Percentiles rank a stretch among this genome's conserved stretches.
Conservation (phyloP, 768 basidiomycete species). For the Amanita molliuscula region DNA sequence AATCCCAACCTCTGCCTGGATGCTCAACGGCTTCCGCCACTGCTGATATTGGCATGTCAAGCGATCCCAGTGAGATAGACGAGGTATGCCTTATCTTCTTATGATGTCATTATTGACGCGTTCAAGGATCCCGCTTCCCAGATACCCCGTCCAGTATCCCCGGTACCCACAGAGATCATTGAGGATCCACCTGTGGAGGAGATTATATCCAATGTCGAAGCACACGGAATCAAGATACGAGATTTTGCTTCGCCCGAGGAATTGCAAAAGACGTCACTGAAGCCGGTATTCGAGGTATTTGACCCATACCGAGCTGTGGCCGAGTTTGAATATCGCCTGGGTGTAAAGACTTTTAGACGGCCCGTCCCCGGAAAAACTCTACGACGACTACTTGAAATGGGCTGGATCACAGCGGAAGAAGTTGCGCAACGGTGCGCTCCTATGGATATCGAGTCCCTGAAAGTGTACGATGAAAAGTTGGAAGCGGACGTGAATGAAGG, state of each 20-base stretch:
- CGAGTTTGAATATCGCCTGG: constrained; percentile 30
- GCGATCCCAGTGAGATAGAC: background rate
- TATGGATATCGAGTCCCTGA: constrained; percentile 25
- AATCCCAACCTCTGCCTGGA: background rate
- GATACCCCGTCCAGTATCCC: constrained; percentile 18
- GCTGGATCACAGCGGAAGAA: constrained; percentile 28
- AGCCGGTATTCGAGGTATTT: constrained; percentile 23
- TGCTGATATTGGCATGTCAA: background rate
- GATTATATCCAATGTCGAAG: constrained; percentile 16
- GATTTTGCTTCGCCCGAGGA: constrained; percentile 23
- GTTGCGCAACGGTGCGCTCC: constrained; percentile 17
- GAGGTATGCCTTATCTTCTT: background rate
- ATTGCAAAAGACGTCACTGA: constrained; percentile 6
- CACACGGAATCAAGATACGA: constrained; percentile 27
- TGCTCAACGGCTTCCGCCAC: background rate
- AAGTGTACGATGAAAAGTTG: constrained; percentile 15
- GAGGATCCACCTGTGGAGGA: constrained; percentile 20
- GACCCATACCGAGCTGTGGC: constrained; percentile 26
- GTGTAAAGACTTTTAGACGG: constrained; percentile 15
- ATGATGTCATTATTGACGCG: background rate
- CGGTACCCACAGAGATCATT: constrained; percentile 24
- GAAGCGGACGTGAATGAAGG: constrained; percentile 5
- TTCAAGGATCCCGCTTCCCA: constrained; percentile 1
- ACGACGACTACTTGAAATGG: constrained; percentile 25
- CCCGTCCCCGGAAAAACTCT: constrained; percentile 28